Evolutionary conservation across 139 green algal genomes (phyloP).

Genomic region (Coelastrella sp.): DNA sequence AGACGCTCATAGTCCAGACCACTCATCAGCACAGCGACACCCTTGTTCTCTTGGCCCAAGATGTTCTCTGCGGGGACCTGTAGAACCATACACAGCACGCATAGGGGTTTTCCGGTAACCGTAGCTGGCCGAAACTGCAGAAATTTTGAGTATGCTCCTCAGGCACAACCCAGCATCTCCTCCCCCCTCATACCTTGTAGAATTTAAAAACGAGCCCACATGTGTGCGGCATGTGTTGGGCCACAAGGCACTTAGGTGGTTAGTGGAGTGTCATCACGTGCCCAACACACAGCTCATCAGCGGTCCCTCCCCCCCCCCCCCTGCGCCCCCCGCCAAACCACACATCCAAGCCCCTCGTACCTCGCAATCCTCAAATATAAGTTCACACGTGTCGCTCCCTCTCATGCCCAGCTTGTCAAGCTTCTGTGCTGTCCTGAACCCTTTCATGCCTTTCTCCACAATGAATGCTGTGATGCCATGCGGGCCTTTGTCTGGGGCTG

Average conservation of each 20-base stretch:
- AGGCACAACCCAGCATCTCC: no score
- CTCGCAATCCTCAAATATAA: constrained; percentile 94
- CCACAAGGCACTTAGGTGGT: constrained; percentile 71
- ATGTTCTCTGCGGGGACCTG: constrained; percentile 90
- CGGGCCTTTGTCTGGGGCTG: constrained; percentile 68
- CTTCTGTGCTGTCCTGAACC: constrained; percentile 94
- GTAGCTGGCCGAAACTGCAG: no score
- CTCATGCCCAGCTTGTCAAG: constrained; percentile 98
- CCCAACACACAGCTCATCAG: no score
- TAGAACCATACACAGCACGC: neutral
- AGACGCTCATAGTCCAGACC: constrained; percentile 94
- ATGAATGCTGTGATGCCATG: constrained; percentile 97
- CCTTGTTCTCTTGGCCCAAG: constrained; percentile 83
- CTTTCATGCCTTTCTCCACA: constrained; percentile 91
- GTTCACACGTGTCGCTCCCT: constrained; percentile 95
- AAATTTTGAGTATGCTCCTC: no score
- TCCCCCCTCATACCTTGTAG: constrained; percentile 69
- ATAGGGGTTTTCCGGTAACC: no score
- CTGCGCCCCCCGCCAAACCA: no score
- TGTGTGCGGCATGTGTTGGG: constrained; percentile 91
- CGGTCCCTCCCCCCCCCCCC: no score
- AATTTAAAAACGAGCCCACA: constrained; percentile 97
- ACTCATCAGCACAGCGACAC: constrained; percentile 92
- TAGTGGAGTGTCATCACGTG: constrained; percentile 79
- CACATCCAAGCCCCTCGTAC: constrained; percentile 33